These are phyloP conservation scores for Parafenestella ontariensis DNA, from an alignment of 2,329 filamentous ascomycete species.

Conservation along the genomic window DNA sequence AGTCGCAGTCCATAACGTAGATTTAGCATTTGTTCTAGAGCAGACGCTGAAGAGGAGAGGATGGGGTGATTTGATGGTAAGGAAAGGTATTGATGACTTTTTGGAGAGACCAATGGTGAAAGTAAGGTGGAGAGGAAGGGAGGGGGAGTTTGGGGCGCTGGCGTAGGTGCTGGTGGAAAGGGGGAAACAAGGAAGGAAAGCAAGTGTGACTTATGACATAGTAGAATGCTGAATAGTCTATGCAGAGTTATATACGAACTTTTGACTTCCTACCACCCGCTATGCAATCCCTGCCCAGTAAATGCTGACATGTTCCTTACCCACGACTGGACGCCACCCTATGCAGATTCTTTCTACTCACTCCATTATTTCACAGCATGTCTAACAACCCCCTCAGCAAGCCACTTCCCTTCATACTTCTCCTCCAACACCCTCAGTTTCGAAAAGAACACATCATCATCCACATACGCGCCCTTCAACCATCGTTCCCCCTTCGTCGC, in stretches of 20 bases:
- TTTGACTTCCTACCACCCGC: neutral
- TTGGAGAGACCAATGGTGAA: conserved; percentile 4
- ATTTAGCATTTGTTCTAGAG: conserved; percentile 10
- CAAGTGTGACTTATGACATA: no score
- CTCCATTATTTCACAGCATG: conserved; percentile 21
- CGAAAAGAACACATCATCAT: conserved; percentile 66
- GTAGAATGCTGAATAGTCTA: no score
- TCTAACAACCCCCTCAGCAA: conserved; percentile 44
- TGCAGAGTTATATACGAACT: neutral
- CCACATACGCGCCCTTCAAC: conserved; percentile 86
- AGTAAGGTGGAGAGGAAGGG: neutral
- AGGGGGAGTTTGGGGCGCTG: neutral
- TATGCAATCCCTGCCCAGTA: neutral
- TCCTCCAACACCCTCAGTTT: conserved; percentile 54
- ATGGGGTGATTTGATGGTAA: conserved; percentile 1
- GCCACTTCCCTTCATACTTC: conserved; percentile 41
- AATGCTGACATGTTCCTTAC: neutral
- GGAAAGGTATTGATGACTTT: conserved; percentile 1
- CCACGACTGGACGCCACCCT: neutral
- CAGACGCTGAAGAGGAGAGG: conserved; percentile 1
- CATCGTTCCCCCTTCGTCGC: conserved; percentile 71
- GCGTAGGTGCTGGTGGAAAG: neutral
- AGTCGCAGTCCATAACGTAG: conserved; percentile 1
- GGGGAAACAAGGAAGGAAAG: neutral
- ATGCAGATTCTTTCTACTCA: neutral